These are phyloP conservation scores for Pyrenophora teres DNA, from an alignment of 2,329 filamentous ascomycete genomes.

Conservation along the genomic window DNA sequence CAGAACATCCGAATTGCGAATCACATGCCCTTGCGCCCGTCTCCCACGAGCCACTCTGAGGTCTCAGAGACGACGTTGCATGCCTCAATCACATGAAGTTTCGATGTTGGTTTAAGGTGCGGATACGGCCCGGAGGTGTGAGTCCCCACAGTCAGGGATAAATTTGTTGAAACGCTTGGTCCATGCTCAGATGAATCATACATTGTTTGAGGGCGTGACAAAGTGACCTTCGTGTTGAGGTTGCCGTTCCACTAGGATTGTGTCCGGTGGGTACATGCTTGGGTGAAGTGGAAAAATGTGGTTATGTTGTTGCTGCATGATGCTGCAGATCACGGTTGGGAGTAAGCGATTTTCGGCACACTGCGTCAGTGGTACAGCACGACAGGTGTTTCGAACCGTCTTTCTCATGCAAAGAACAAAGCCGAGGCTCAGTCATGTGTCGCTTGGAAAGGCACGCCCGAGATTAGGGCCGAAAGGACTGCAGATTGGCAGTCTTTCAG, in stretches of 20 bases:
- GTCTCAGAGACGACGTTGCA: constrained; percentile 1
- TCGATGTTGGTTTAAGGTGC: constrained; percentile 14
- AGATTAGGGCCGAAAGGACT: constrained; percentile 6
- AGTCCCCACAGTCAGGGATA: constrained; percentile 6
- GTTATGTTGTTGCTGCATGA: background rate
- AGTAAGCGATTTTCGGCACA: background rate
- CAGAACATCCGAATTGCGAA: constrained; percentile 1
- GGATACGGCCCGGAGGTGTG: constrained; percentile 13
- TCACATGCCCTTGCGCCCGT: background rate
- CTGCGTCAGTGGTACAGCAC: constrained; percentile 2
- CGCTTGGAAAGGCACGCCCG: background rate
- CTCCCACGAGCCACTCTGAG: background rate
- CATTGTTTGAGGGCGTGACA: background rate
- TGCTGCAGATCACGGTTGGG: constrained; percentile 2
- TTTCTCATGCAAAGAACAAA: background rate
- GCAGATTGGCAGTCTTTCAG: constrained; percentile 1
- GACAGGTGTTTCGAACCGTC: background rate
- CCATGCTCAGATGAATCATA: constrained; percentile 6
- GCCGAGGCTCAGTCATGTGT: constrained; percentile 1
- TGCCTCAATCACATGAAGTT: background rate
- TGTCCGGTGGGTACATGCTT: background rate
- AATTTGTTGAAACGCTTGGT: constrained; percentile 11
- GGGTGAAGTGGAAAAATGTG: background rate
- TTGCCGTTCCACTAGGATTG: background rate
- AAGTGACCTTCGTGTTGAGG: background rate